Percentiles rank a stretch among this genome's conserved stretches.
Conservation (phyloP, 2,329 filamentous ascomycete genomes). For the Alternaria sp. region DNA sequence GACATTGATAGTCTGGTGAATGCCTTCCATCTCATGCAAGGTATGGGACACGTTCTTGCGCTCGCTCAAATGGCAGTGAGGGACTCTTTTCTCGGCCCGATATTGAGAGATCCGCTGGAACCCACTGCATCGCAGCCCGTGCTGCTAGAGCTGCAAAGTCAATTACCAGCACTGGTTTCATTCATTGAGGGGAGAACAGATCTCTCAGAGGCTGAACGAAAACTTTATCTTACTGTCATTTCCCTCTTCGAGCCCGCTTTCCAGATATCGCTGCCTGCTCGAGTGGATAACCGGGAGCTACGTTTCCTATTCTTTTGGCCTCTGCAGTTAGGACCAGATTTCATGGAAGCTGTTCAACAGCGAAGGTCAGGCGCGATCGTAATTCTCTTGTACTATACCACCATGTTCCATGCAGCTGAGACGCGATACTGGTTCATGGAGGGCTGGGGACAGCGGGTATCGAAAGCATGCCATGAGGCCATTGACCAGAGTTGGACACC, state of each 20-base stretch:
- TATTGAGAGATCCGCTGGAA: conserved; percentile 27
- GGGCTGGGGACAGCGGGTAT: conserved; percentile 40
- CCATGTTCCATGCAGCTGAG: conserved; percentile 44
- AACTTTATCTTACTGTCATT: conserved; percentile 22
- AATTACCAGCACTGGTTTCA: conserved; percentile 22
- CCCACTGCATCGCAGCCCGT: conserved; percentile 36
- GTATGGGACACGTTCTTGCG: conserved; percentile 40
- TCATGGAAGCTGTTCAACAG: conserved; percentile 38
- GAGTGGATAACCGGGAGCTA: conserved; percentile 42
- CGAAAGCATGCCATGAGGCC: conserved; percentile 27
- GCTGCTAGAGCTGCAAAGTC: conserved; percentile 29
- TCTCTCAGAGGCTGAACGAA: conserved; percentile 24
- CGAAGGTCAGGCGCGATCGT: conserved; percentile 44
- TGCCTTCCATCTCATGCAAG: conserved; percentile 44
- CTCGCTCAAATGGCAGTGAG: conserved; percentile 24
- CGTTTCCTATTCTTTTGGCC: conserved; percentile 50
- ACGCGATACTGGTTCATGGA: conserved; percentile 50
- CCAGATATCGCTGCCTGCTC: conserved; percentile 26
- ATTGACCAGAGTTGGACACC: conserved; percentile 35
- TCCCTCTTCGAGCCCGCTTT: conserved; percentile 27
- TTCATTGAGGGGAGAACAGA: conserved; percentile 31
- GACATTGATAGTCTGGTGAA: conserved; percentile 43
- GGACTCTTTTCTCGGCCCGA: conserved; percentile 31
- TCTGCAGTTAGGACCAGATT: conserved; percentile 41
- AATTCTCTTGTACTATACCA: conserved; percentile 49